Conservation (phyloP, 2,329 filamentous ascomycete species). For the Aspergillus nomiae region DNA sequence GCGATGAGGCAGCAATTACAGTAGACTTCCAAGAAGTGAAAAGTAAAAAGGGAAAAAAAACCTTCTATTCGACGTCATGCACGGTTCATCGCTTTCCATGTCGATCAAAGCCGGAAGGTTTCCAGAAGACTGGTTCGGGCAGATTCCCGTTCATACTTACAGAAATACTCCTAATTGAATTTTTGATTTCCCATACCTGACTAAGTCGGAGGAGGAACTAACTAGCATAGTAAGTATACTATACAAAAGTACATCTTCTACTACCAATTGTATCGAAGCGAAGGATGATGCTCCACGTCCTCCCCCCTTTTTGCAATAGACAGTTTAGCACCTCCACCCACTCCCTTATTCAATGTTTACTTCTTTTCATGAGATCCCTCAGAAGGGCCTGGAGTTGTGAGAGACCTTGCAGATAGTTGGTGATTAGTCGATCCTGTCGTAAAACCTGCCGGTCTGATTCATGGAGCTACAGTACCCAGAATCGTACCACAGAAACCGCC, state of each 20-base stretch:
- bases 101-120: constrained; percentile 12
- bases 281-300: not conserved
- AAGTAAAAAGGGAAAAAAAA: not conserved
- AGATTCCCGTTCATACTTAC: not conserved
- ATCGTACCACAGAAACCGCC: not conserved
- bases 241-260: not conserved
- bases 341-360: not conserved
- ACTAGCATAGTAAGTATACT: not conserved
- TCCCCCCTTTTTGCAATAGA: not conserved
- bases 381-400: not conserved
- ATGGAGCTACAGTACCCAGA: not conserved
- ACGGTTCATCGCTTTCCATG: constrained; percentile 21
- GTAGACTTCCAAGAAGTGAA: not conserved
- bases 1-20: constrained; percentile 8
- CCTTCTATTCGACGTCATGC: constrained; percentile 22
- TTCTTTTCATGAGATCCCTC: not conserved
- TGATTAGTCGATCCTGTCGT: not conserved
- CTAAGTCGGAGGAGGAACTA: not conserved
- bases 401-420: not conserved
- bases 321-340: not conserved
- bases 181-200: not conserved
- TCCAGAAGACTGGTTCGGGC: constrained; percentile 2
- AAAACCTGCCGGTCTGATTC: not conserved
- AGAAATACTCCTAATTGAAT: not conserved
- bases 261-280: not conserved